Base-by-base conservation (phyloP, 805 yeast species). In the Spathaspora passalidarum region DNA sequence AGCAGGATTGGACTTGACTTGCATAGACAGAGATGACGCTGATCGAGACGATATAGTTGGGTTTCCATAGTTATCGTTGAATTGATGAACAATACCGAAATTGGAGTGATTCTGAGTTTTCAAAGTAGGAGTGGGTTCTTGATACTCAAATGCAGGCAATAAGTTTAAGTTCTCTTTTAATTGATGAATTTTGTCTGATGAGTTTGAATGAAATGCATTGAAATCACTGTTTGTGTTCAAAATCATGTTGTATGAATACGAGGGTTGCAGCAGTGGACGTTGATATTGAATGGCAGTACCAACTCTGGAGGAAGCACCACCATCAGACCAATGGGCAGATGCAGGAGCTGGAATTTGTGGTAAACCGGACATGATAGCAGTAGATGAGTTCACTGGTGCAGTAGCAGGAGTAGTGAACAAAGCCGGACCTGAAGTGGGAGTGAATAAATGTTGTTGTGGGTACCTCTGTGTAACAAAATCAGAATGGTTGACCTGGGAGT, bases 141-240 rank as follows among this genome's bases (percentile, higher is more conserved):
- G 34, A 14, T n/a, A 41, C 16, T 41, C 37, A 22, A 41, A 41
- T 13, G 29, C 38, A 19, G 44, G 44, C 17, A 41, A 35, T 35
- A 41, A 41, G 10, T 41, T 26, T 14, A 29, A 41, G 22, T 41
- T 41, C 11, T 26, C 35, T 14, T 41, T 41, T 16, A 41, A 14
- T 38, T 23, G 23, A 13, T 36, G 11, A 36, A 36, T 20, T n/a
- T 19, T 36, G 13, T 20, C 39, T 5, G 38, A 35, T n/a, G 20
- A 18, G 16, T 20, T 13, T 36, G 39, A 36, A 29, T 29, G 10
- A 29, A 11, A 6, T 29, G 10, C 8, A 29, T 10, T 13, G n/a
- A 29, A 4, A 29, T 29, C 34, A 29, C 34, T 29, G 14, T 29
- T 26, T 10, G 9, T 29, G n/a, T 29, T 14, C 34, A 29, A 29